Base-by-base conservation (phyloP, 2,329 filamentous ascomycete genomes). In the Karstenula rhodostoma region DNA sequence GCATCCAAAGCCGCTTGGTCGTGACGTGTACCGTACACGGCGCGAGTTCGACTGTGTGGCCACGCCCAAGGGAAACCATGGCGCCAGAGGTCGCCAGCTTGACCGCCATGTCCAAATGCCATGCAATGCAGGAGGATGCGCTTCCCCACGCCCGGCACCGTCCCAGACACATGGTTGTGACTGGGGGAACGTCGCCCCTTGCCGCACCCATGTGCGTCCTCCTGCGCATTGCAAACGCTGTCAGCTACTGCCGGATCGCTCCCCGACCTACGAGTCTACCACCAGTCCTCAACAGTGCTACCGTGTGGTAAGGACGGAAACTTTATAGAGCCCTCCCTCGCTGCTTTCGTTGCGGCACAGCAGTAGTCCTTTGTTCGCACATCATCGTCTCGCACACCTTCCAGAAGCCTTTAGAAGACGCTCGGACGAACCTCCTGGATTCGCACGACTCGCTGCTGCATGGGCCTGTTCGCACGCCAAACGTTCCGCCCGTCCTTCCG, bases 401-500 rank as follows among this genome's bases (percentile, higher is more conserved):
- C 52, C 57, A 62, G 63, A 51, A 60, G 58, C 66, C 69, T 73
- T 69, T 64, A 64, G 68, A 71, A 73, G 66, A 63, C 66, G 72
- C 72, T 75, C 72, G 71, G 67, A 68, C 71, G 67, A 40, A 42
- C 46, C 49, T 60, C 23, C 59, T 29, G 50, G 49, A n/a, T 56
- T 48, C 56, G 59, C 62, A 50, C 65, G 56, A 62, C 48, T 68
- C 57, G 57, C 37, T 43, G 22, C n/a, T 43, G 22, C n/a, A 37
- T 22, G 32, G 49, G 46, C 49, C 52, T 56, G 48, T 58, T 46
- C 59, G 32, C 52, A 23, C 59, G 51, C 49, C 53, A 59, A 60
- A 64, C 57, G 53, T 60, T 55, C 62, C 60, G 59, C 58, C 59
- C 62, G 56, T 50, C 47, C 58, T 66, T 63, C 63, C 62, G 59